Percentiles rank a stretch among this genome's conserved stretches.
phyloP scores from a whole-genome alignment of 192 early-diverging fungal genomes.

The Coemansia sp. region DNA sequence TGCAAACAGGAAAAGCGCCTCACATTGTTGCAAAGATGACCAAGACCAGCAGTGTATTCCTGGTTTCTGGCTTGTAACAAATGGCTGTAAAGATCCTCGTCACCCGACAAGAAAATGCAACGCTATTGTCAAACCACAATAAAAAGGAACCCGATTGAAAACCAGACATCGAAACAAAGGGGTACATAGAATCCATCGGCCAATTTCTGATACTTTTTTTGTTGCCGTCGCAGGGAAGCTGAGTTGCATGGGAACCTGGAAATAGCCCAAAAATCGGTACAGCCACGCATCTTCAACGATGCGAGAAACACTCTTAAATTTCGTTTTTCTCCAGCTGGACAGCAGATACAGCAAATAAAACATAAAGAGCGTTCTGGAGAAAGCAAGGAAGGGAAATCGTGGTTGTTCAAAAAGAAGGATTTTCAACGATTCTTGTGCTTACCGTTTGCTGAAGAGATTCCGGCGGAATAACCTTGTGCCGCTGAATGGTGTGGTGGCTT shows the following conservation, averaged over 20 bases:
- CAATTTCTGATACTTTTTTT: neutral
- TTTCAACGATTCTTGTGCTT: constrained; percentile 26
- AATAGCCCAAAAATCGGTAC: neutral
- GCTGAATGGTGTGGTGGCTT: constrained; percentile 44
- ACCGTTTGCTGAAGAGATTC: constrained; percentile 44
- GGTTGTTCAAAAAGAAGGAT: neutral
- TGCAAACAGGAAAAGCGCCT: neutral
- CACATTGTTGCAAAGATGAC: neutral
- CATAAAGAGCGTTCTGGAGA: neutral
- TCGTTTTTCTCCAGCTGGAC: no score
- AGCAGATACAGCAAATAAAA: neutral
- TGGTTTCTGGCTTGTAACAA: neutral
- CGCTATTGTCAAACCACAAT: neutral
- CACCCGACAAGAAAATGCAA: neutral
- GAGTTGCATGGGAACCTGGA: neutral
- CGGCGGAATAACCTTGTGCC: constrained; percentile 43
- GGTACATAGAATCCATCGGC: neutral
- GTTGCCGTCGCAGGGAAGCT: neutral
- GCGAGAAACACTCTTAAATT: no score
- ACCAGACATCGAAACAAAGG: neutral
- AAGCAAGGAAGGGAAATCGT: neutral
- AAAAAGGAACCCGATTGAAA: neutral
- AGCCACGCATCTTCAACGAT: neutral
- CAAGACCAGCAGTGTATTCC: neutral
- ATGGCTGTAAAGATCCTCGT: neutral